Percentiles rank a stretch among this genome's conserved stretches.
These are phyloP conservation scores for Omphalotus guepiniiformis DNA, from an alignment of 768 basidiomycete species.

Conservation along the genomic window DNA sequence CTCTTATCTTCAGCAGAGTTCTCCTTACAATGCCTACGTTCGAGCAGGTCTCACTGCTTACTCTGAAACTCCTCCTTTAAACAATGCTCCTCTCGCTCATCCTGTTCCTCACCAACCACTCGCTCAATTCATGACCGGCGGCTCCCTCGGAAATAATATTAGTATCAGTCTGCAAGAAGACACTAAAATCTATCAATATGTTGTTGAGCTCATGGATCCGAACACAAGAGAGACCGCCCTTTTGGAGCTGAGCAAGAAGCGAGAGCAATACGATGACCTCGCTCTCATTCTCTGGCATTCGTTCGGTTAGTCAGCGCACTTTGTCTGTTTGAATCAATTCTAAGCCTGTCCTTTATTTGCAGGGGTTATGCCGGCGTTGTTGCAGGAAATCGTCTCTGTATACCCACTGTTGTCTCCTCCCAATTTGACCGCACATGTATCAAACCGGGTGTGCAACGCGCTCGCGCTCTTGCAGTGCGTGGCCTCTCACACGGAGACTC, in stretches of 20 bases:
- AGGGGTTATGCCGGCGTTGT: slow-evolving; percentile 97
- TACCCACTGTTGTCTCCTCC: slow-evolving; percentile 95
- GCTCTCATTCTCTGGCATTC: slow-evolving; percentile 98
- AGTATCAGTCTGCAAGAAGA: slow-evolving; percentile 44
- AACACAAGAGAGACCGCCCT: slow-evolving; percentile 84
- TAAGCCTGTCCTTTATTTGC: slow-evolving; percentile 1
- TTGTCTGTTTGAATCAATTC: not conserved
- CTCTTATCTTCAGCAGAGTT: slow-evolving; percentile 59
- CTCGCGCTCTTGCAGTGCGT: slow-evolving; percentile 97
- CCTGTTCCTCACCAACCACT: slow-evolving; percentile 49
- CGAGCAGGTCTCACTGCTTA: slow-evolving; percentile 46
- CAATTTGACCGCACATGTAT: slow-evolving; percentile 93
- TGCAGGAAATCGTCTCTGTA: slow-evolving; percentile 98
- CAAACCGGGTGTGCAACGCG: slow-evolving; percentile 98
- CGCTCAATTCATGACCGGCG: slow-evolving; percentile 34
- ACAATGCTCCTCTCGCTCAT: slow-evolving; percentile 50
- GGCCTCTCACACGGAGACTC: slow-evolving; percentile 94
- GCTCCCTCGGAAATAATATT: not conserved
- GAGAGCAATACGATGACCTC: slow-evolving; percentile 98
- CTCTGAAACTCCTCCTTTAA: slow-evolving; percentile 60
- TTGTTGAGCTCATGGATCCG: slow-evolving; percentile 82
- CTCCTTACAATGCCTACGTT: slow-evolving; percentile 57
- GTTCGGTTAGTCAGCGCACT: slow-evolving; percentile 58
- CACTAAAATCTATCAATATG: slow-evolving; percentile 83
- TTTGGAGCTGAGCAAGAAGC: slow-evolving; percentile 95